Base-by-base conservation (phyloP, 225 moss, liverwort and hornwort species). In the Asterella californica region DNA sequence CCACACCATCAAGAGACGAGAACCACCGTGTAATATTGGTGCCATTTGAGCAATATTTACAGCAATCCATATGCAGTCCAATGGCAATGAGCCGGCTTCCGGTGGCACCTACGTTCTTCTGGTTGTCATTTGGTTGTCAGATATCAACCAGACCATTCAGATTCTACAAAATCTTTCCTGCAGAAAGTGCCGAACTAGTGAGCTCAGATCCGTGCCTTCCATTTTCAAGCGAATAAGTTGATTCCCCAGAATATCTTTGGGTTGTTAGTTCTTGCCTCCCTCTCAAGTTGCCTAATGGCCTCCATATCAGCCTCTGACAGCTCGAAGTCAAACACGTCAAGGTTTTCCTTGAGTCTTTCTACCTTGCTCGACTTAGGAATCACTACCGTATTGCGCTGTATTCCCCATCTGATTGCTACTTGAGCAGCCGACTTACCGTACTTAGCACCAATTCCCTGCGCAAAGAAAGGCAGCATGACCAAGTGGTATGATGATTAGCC, bases 351-450 rank as follows among this genome's bases (percentile, higher is more conserved):
- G 29, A 96, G 83, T 47, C 96, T 88, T 18, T 88, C 85, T 17
- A 85, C 72, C 81, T 84, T 93, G 82, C 91, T 90, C 0, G 94
- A 94, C 82, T 96, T 96, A 15, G 96, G 94, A 66, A 94, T 94
- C 66, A 96, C 96, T 70, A 83, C 85, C 64, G 85, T 88, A 6
- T 90, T 86, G 60, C 96, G 91, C 79, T 96, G 92, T 36, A 96
- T 76, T 24, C 90, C 94, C 94, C 92, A 96, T 42, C 93, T 84
- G 70, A 96, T 83, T 1, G 90, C 91, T 79, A 94, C 82, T 74
- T 96, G 96, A 30, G 96, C 94, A 54, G 89, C 54, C 7, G 91
- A 84, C 83, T 96, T 96, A 77, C 81, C 86, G 77, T 96, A 85
- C 82, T 93, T 94, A 61, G 29, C 83, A 8, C 90, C 94, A 45